Base-by-base conservation (phyloP, 1,284 basidiomycete genomes). In the Inonotus hispidus region DNA sequence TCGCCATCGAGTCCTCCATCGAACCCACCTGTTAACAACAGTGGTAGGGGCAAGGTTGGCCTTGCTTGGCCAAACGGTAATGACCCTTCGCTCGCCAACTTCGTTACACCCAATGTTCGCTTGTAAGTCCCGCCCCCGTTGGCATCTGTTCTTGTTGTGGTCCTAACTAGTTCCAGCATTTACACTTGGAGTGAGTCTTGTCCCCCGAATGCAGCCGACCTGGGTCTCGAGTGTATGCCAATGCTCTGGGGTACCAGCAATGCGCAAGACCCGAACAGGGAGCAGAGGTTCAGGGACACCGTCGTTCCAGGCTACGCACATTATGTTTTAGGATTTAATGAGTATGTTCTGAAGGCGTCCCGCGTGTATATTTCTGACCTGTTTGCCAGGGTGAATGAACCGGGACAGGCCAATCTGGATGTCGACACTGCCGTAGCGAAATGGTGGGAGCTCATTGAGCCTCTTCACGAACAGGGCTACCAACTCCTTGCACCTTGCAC, bases 181-280 rank as follows among this genome's bases (percentile, higher is more conserved):
- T 87, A 86, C 71, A 81, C 78, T 23, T 88, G 87, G 86, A 75
- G 75, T 57, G 74, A 81, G 23, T 68, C 66, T 64, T 74, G 73
- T 57, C 77, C 82, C 35, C 58, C 63, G 14, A 69, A 71, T 21
- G 69, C 75, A n/a, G 69, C 71, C 16, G 53, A 64, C 0, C 71
- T 78, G 59, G 82, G 81, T 45, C 72, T 84, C 56, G 71, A 80
- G 16, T 82, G 75, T 71, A 78, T 81, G 64, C 81, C 86, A 59
- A 88, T 89, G 88, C 73, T 90, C 11, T 91, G 88, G 87, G 85
- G 88, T 66, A 63, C 66, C n/a, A 45, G 14, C 14, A 13, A 45
- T 14, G 21, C 41, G 14, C 11, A 49, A 25, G 53, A 45, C 25
- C n/a, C 25, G 2, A 76, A 79, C 56, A 76, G 83, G 65, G 69